phyloP scores from a whole-genome alignment of 192 early-diverging fungal genomes.

The Backusella sp. region DNA sequence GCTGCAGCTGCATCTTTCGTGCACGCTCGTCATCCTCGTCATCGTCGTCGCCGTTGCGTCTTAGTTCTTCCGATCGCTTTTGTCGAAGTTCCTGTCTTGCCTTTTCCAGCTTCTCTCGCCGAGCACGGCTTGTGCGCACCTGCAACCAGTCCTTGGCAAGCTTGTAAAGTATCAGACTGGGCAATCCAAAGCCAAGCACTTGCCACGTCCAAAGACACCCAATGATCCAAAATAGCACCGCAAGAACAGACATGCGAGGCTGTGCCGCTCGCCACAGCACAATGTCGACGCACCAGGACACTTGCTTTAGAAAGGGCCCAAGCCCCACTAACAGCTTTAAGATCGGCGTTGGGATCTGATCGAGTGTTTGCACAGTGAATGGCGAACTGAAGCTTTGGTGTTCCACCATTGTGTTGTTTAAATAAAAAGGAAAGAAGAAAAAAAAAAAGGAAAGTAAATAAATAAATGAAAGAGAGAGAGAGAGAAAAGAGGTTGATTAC shows the following conservation, averaged over 20 bases:
- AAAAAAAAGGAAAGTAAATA: not conserved
- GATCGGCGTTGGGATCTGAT: conserved; percentile 35
- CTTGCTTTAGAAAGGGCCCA: conserved; percentile 14
- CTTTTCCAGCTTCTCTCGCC: conserved; percentile 15
- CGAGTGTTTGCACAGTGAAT: conserved; percentile 22
- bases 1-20: not conserved
- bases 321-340: conserved; percentile 18
- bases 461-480: not conserved
- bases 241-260: conserved; percentile 22
- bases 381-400: conserved; percentile 28
- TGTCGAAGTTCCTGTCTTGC: not conserved
- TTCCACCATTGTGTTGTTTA: not conserved
- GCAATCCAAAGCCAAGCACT: conserved; percentile 20
- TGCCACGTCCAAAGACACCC: conserved; percentile 29
- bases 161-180: conserved; percentile 17
- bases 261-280: conserved; percentile 24
- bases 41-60: not conserved
- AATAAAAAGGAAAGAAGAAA: not conserved
- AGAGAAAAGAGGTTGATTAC: not conserved
- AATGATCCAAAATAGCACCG: conserved; percentile 16
- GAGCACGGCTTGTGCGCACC: conserved; percentile 12
- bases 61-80: conserved; percentile 12
- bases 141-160: conserved; percentile 20
- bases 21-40: conserved; percentile 6
- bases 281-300: conserved; percentile 1